These are phyloP conservation scores for Candida adriatica DNA, from an alignment of 805 yeast genomes.

Conservation along the genomic window DNA sequence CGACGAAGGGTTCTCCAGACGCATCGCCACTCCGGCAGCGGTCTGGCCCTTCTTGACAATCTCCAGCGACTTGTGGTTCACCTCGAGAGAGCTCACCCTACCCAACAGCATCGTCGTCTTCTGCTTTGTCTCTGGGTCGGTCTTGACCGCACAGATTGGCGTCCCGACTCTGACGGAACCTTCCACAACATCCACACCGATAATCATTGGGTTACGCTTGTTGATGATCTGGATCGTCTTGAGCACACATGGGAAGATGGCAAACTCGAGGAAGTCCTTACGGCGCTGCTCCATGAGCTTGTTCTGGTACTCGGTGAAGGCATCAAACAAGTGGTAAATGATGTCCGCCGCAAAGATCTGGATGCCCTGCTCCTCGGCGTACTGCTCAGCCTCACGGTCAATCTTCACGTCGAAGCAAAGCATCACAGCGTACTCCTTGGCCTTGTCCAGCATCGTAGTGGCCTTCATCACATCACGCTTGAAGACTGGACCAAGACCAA, in stretches of 20 bases:
- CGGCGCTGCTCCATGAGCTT: constrained; percentile 86
- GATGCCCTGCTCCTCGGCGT: constrained; percentile 89
- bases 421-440: constrained; percentile 96
- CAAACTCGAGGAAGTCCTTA: constrained; percentile 78
- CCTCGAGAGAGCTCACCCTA: constrained; percentile 87
- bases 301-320: constrained; percentile 86
- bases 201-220: constrained; percentile 98
- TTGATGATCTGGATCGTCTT: constrained; percentile 93
- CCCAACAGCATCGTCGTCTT: constrained; percentile 68
- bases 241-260: constrained; percentile 92
- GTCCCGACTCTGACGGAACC: constrained; percentile 89
- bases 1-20: constrained; percentile 86
- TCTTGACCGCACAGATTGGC: constrained; percentile 90
- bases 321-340: constrained; percentile 93
- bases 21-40: constrained; percentile 97
- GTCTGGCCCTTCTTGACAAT: constrained; percentile 91
- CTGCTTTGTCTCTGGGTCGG: constrained; percentile 78
- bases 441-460: constrained; percentile 92
- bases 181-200: constrained; percentile 95
- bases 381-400: constrained; percentile 97
- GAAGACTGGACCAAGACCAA: constrained; percentile 96
- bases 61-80: constrained; percentile 80
- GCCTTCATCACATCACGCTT: constrained; percentile 99
- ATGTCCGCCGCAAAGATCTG: constrained; percentile 93
- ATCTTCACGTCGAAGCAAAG: constrained; percentile 95